phyloP scores from a whole-genome alignment of 371 early-diverging fungal species.

The Haplosporangium sp. region DNA sequence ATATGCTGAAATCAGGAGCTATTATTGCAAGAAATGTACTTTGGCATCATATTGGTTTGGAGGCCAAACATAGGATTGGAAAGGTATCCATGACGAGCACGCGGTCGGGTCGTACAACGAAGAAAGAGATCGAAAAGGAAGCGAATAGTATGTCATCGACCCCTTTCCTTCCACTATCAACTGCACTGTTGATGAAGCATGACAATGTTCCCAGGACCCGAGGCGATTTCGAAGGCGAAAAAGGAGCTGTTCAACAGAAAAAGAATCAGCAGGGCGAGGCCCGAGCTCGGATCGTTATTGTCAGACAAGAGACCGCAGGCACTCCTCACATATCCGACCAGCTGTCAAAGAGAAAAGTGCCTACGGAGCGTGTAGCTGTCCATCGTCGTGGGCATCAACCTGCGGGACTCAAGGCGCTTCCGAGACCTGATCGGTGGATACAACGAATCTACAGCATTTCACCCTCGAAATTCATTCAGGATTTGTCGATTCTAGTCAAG shows the following conservation, averaged over 20 bases:
- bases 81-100: constrained; percentile 1
- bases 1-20: background rate
- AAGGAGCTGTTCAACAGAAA: background rate
- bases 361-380: background rate
- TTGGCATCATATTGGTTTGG: background rate
- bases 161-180: constrained; percentile 28
- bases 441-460: constrained; percentile 14
- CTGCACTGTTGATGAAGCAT: constrained; percentile 1
- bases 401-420: background rate
- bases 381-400: background rate
- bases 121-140: constrained; percentile 57
- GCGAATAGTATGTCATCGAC: constrained; percentile 33
- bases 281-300: background rate
- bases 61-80: background rate
- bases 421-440: constrained; percentile 10
- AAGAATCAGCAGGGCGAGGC: background rate
- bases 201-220: background rate
- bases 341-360: background rate
- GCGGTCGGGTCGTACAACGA: background rate
- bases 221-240: too few species aligned
- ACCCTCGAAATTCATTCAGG: constrained; percentile 9
- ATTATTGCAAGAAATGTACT: constrained; percentile 1
- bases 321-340: background rate
- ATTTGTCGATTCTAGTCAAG: constrained; percentile 12
- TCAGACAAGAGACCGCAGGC: background rate